Conservation (phyloP, 208 protist genomes). For the Blastocrithidia nonstop region DNA sequence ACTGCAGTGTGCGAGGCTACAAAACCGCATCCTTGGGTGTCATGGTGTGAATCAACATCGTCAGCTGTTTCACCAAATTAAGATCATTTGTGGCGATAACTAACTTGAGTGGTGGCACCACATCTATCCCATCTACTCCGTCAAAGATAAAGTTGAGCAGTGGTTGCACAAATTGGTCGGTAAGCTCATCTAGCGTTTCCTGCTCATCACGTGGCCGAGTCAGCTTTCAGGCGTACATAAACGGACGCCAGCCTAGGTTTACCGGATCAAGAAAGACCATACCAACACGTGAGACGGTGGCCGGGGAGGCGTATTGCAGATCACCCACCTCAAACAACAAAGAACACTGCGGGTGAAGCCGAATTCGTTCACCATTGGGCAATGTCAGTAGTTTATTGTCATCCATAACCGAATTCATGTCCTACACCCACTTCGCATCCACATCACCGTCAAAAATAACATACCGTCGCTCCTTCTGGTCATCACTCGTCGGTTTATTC, state of each 20-base stretch:
- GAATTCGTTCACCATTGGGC: slow-evolving; percentile 97
- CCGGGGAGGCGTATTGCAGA: slow-evolving; percentile 97
- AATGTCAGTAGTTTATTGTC: slow-evolving; percentile 99
- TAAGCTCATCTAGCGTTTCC: slow-evolving; percentile 82
- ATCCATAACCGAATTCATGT: slow-evolving; percentile 99
- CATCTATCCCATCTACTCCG: slow-evolving; percentile 64
- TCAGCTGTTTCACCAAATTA: slow-evolving; percentile 92
- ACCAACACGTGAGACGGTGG: slow-evolving; percentile 97
- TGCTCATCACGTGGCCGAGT: slow-evolving; percentile 72
- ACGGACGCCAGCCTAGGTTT: slow-evolving; percentile 94
- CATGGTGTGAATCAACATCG: slow-evolving; percentile 82
- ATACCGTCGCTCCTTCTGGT: slow-evolving; percentile 84
- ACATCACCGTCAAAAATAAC: slow-evolving; percentile 99
- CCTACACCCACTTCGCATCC: slow-evolving; percentile 98
- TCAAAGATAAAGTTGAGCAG: slow-evolving; percentile 89
- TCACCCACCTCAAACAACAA: slow-evolving; percentile 98
- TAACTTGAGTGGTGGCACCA: slow-evolving; percentile 48
- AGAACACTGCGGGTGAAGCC: slow-evolving; percentile 87
- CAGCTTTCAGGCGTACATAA: slow-evolving; percentile 86
- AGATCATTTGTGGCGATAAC: slow-evolving; percentile 80
- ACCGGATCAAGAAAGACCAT: slow-evolving; percentile 98
- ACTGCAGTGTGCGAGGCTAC: slow-evolving; percentile 87
- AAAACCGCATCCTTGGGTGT: slow-evolving; percentile 41
- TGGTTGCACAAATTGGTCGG: slow-evolving; percentile 87
- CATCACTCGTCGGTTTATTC: slow-evolving; percentile 74